A percentile compares a stretch with the other conserved stretches of the same genome.
These are phyloP conservation scores for Penicillium sp. DNA, from an alignment of 2,329 filamentous ascomycete genomes.

Conservation along the genomic window DNA sequence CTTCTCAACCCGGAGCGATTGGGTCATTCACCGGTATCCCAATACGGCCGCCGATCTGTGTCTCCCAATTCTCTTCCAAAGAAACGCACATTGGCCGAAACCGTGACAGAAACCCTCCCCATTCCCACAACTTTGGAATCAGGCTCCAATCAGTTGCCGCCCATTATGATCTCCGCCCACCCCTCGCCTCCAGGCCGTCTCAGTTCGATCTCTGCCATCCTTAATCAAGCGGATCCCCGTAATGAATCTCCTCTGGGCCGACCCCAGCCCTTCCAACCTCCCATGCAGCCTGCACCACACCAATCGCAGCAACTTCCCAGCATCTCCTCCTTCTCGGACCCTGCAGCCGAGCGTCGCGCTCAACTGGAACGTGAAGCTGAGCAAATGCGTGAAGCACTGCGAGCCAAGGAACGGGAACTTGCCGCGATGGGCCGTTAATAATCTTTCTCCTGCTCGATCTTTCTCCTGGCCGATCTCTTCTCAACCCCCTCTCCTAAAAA, in stretches of 20 bases:
- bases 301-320: slow-evolving; percentile 39
- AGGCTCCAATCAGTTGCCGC: slow-evolving; percentile 47
- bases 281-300: slow-evolving; percentile 28
- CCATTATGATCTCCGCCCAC: slow-evolving; percentile 46
- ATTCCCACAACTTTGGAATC: slow-evolving; percentile 40
- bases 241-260: slow-evolving; percentile 49
- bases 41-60: slow-evolving; percentile 41
- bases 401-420: slow-evolving; percentile 76
- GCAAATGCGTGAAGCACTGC: slow-evolving; percentile 73
- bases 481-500: background rate
- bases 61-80: slow-evolving; percentile 42
- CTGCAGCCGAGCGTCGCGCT: slow-evolving; percentile 67
- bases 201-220: slow-evolving; percentile 76
- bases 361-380: slow-evolving; percentile 76
- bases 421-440: slow-evolving; percentile 56
- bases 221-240: slow-evolving; percentile 62
- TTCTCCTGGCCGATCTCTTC: slow-evolving; percentile 11
- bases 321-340: slow-evolving; percentile 56
- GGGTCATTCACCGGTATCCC: slow-evolving; percentile 37
- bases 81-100: slow-evolving; percentile 47
- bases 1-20: slow-evolving; percentile 41
- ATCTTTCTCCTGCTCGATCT: slow-evolving; percentile 17
- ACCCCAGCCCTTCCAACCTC: slow-evolving; percentile 39
- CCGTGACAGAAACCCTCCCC: slow-evolving; percentile 37
- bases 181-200: slow-evolving; percentile 62